A percentile compares a stretch with the other conserved stretches of the same genome.
phyloP scores from a whole-genome alignment of 345 rosid species.

The Camelina laxa region DNA sequence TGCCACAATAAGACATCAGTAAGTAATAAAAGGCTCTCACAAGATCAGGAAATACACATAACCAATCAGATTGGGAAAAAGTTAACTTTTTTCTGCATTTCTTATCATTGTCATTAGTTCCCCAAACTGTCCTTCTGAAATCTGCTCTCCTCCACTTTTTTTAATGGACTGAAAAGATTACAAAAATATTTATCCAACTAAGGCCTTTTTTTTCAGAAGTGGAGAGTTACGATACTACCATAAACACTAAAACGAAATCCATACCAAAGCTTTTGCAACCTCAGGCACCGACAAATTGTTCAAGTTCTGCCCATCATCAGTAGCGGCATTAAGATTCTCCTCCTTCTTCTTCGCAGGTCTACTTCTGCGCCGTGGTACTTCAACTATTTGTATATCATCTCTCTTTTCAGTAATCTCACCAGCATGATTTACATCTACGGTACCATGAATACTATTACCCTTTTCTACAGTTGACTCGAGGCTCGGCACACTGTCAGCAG shows the following conservation, averaged over 20 bases:
- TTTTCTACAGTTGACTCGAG: conserved; percentile 36
- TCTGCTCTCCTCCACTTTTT: conserved; percentile 51
- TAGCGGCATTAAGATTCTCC: background rate
- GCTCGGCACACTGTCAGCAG: conserved; percentile 26
- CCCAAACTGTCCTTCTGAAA: conserved; percentile 58
- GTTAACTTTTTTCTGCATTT: conserved; percentile 87
- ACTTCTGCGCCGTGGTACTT: conserved; percentile 16
- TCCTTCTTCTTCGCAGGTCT: conserved; percentile 33
- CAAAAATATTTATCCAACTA: background rate
- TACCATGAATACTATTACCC: too few relatives aligned
- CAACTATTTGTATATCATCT: conserved; percentile 29
- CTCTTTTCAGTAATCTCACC: conserved; percentile 33
- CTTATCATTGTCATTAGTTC: conserved; percentile 78
- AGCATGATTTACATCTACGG: conserved; percentile 40
- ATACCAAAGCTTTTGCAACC: conserved; percentile 61
- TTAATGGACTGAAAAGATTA: conserved; percentile 55
- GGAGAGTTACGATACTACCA: background rate
- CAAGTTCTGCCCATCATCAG: conserved; percentile 34
- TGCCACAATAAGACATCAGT: conserved; percentile 41
- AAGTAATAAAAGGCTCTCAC: background rate
- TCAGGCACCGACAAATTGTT: conserved; percentile 46
- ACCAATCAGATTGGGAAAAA: conserved; percentile 13
- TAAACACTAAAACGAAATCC: background rate
- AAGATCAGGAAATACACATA: conserved; percentile 3
- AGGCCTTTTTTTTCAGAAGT: background rate